Evolutionary conservation across 164 flowering plant genomes (phyloP).

Genomic region (Cinnamomum chago): DNA sequence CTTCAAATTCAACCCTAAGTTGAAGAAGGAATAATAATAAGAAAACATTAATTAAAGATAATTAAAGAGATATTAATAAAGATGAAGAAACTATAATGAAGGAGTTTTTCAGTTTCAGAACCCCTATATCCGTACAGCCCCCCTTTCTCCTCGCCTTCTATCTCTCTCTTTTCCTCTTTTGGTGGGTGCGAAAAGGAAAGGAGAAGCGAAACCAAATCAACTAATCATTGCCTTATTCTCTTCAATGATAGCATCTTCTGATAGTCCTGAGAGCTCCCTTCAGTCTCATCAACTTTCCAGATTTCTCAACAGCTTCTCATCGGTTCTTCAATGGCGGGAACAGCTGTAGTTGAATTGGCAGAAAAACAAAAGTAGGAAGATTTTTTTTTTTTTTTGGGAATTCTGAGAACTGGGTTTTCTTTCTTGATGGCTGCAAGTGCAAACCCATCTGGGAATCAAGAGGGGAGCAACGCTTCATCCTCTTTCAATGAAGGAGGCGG

Average conservation of each 20-base stretch:
- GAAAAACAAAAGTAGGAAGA: slow-evolving; percentile 9
- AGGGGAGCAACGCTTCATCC: slow-evolving; percentile 23
- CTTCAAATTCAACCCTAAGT: too few species aligned
- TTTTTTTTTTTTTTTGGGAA: background rate
- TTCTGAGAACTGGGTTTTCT: slow-evolving; percentile 10
- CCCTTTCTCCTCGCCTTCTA: background rate
- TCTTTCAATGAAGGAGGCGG: slow-evolving; percentile 24
- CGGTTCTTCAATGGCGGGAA: slow-evolving; percentile 8
- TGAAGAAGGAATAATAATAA: too few species aligned
- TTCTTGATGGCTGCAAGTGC: slow-evolving; percentile 44
- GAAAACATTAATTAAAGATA: background rate
- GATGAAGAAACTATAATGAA: background rate
- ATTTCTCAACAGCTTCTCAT: background rate
- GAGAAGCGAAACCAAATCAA: background rate
- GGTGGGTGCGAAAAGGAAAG: background rate
- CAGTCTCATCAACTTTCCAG: slow-evolving; percentile 1
- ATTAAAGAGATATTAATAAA: background rate
- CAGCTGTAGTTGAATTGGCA: slow-evolving; percentile 15
- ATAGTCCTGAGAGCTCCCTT: slow-evolving; percentile 8
- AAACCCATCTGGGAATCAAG: slow-evolving; percentile 48
- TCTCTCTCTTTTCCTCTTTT: background rate
- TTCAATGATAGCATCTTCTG: slow-evolving; percentile 6
- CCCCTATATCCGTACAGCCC: background rate
- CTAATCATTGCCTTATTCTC: background rate
- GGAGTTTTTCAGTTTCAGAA: background rate